These are phyloP conservation scores for Rubia tinctorum DNA, from an alignment of 305 asterid species.

Conservation along the genomic window DNA sequence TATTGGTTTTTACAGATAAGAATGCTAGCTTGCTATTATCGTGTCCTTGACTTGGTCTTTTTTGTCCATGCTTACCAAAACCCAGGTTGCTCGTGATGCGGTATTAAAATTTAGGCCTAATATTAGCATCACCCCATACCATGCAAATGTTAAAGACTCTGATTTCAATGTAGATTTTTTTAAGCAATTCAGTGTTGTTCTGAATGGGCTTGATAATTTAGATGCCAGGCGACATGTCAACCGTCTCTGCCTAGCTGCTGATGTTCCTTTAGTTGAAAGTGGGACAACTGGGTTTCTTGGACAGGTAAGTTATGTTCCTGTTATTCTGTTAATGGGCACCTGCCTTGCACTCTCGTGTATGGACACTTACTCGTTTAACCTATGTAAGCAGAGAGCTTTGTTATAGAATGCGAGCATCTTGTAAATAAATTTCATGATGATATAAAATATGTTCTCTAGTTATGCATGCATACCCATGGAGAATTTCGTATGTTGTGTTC, in stretches of 20 bases:
- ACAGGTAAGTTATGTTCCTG: conserved; percentile 54
- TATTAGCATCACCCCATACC: conserved; percentile 83
- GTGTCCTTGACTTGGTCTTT: conserved; percentile 4
- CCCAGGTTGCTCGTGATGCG: conserved; percentile 99
- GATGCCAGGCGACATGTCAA: conserved; percentile 99
- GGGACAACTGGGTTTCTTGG: conserved; percentile 99
- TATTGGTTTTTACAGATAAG: neutral
- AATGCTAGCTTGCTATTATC: conserved; percentile 10
- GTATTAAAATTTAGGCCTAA: conserved; percentile 86
- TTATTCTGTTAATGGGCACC: conserved; percentile 12
- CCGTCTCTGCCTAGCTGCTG: conserved; percentile 98
- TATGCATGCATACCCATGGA: neutral
- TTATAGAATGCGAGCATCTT: neutral
- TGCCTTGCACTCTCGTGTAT: neutral
- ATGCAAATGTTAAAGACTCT: conserved; percentile 88
- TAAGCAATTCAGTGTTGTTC: conserved; percentile 81
- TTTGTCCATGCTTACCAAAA: conserved; percentile 26
- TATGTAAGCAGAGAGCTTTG: neutral
- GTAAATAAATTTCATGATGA: neutral
- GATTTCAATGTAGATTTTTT: conserved; percentile 92
- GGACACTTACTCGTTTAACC: neutral
- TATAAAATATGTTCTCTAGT: neutral
- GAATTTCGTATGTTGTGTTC: neutral
- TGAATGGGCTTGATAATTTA: conserved; percentile 97
- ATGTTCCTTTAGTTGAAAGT: conserved; percentile 91